Conservation (phyloP, 2,329 filamentous ascomycete species). For the Hawksworthiomyces lignivorus region DNA sequence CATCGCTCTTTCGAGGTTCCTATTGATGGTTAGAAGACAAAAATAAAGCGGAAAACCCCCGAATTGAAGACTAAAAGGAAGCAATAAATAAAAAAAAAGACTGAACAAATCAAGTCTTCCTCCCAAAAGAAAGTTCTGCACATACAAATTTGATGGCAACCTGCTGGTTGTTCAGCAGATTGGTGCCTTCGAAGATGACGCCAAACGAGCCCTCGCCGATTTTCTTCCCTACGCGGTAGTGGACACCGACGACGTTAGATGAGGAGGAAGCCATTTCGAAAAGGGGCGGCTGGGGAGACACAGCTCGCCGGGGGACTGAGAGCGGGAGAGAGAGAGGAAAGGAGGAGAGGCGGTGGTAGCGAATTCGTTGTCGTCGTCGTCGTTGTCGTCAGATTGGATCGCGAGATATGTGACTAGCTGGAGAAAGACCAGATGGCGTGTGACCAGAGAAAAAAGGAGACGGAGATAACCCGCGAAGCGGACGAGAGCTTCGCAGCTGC, state of each 20-base stretch:
- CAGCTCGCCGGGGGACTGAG: neutral
- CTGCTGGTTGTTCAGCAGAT: conserved; percentile 97
- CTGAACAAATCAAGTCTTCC: too few relatives aligned
- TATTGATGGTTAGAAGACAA: conserved; percentile 28
- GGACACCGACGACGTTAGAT: conserved; percentile 96
- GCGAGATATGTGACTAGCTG: too few relatives aligned
- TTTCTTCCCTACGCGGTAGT: conserved; percentile 98
- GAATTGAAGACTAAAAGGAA: neutral
- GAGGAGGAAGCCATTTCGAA: conserved; percentile 70
- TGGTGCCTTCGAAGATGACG: conserved; percentile 98
- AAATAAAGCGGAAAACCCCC: neutral
- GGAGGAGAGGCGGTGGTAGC: neutral
- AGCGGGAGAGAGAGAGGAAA: neutral
- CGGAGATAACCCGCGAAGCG: too few relatives aligned
- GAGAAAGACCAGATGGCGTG: too few relatives aligned
- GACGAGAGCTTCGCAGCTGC: conserved; percentile 7
- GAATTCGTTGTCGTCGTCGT: too few relatives aligned
- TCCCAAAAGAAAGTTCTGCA: too few relatives aligned
- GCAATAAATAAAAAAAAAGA: neutral
- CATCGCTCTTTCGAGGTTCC: conserved; percentile 98
- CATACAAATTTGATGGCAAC: conserved; percentile 98
- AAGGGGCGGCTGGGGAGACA: neutral
- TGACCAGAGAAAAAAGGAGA: neutral
- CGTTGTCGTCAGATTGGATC: too few relatives aligned
- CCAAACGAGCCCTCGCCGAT: conserved; percentile 98